Base-by-base conservation (phyloP, 2,329 filamentous ascomycete species). In the Arthrobotrys megalospora region DNA sequence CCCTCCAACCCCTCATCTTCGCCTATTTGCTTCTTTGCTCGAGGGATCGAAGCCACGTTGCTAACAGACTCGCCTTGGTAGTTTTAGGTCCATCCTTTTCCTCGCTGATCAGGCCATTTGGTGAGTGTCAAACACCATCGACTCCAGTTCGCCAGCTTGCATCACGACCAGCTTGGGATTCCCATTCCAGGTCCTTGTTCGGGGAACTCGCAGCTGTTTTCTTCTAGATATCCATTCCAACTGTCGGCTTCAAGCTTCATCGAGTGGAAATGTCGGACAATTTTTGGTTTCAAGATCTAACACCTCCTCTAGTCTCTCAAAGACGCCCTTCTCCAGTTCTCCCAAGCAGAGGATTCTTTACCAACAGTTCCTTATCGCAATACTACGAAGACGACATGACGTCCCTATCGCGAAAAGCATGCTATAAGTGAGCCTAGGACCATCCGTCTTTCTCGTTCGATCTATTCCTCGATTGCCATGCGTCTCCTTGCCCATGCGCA, bases 331-430 rank as follows among this genome's bases (percentile, higher is more conserved):
- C 64, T 52, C 53, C 55, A 38, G 34, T 41, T 69, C 32, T 43
- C 36, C 55, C n/a, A 24, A 24, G 12, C 7, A 55, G 76, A 50
- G 66, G 52, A 34, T 48, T 64, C 53, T 24, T 32, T 45, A 64
- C 52, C 38, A 52, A 48, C 34, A 45, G 8, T 68, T 69, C 77
- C 55, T 72, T 73, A 43, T 45, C 16, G 45, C 34, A 60, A 69
- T 36, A 34, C 14, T 16, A 48, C 24, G 12, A n/a, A 32, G 38
- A 32, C 36, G 41, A 76, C 28, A 80, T 76, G 64, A 80, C 79
- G 48, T 82, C 81, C 69, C 77, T 82, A 78, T 82, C 81, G 70
- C 80, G 81, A 66, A 82, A 80, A 81, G 82, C 82, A 76, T 82
- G 82, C 79, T 82, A 82, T 79, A 82, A 82, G 81, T 82, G 75